Conservation (phyloP, 805 yeast species). For the Yamadazyma ubonensis region DNA sequence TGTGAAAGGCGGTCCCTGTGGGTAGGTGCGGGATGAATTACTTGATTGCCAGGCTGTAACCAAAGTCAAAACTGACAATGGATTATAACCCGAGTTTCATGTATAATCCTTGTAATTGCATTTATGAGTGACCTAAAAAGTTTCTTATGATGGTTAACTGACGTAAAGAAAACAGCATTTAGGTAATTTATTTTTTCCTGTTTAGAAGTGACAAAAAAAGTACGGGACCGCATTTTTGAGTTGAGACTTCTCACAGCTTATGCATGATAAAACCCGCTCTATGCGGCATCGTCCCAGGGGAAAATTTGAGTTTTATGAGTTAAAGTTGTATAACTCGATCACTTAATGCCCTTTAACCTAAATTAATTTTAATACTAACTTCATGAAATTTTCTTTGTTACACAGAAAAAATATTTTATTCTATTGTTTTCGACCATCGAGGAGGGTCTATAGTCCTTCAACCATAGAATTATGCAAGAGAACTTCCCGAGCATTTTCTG, state of each 20-base stretch:
- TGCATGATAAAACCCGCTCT: background rate
- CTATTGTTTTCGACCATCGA: too few species aligned
- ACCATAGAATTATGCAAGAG: background rate
- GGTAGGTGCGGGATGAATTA: too few species aligned
- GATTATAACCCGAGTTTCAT: too few species aligned
- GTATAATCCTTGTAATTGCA: too few species aligned
- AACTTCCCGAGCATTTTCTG: background rate
- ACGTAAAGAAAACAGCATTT: background rate
- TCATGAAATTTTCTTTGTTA: too few species aligned
- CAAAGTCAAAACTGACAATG: too few species aligned
- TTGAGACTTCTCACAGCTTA: background rate
- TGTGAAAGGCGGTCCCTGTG: slow-evolving; percentile 1
- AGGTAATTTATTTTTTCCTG: background rate
- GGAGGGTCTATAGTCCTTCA: background rate
- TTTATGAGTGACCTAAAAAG: background rate
- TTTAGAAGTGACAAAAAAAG: background rate
- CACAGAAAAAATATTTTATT: too few species aligned
- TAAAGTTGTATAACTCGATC: background rate
- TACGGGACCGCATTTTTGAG: too few species aligned
- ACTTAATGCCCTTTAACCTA: background rate
- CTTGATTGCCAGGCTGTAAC: too few species aligned
- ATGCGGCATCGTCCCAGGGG: background rate
- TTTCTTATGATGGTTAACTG: background rate
- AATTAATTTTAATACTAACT: background rate
- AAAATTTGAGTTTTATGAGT: background rate